These are phyloP conservation scores for Trypanosoma cruzi DNA, from an alignment of 208 protist genomes.

Conservation along the genomic window DNA sequence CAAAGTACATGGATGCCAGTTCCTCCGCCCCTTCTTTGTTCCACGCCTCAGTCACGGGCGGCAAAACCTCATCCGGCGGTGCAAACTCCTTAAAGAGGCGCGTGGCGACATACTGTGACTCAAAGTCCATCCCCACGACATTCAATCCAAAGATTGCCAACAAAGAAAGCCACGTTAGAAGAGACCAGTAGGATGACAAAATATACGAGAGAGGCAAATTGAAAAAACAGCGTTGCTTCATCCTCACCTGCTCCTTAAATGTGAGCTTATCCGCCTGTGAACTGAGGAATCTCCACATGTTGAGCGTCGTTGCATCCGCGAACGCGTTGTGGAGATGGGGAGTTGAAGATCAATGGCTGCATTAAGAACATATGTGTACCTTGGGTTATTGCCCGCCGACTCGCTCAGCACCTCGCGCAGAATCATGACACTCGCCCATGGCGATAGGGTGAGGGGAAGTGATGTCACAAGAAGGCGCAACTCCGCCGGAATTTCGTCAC, in stretches of 20 bases:
- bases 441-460: conserved; percentile 78
- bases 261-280: conserved; percentile 86
- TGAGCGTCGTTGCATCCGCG: conserved; percentile 87
- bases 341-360: conserved; percentile 90
- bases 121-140: conserved; percentile 82
- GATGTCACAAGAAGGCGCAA: conserved; percentile 87
- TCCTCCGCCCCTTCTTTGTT: conserved; percentile 50
- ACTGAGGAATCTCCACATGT: conserved; percentile 90
- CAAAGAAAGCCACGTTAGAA: conserved; percentile 74
- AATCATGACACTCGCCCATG: conserved; percentile 89
- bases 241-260: conserved; percentile 61
- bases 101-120: conserved; percentile 86
- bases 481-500: conserved; percentile 80
- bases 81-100: conserved; percentile 79
- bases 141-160: conserved; percentile 66
- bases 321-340: conserved; percentile 86
- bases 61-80: conserved; percentile 64
- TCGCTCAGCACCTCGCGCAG: conserved; percentile 85
- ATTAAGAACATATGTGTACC: conserved; percentile 91
- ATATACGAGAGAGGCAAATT: conserved; percentile 89
- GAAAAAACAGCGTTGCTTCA: conserved; percentile 81
- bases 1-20: conserved; percentile 63
- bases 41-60: conserved; percentile 35
- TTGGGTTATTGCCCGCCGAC: conserved; percentile 83
- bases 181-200: conserved; percentile 88